Conservation (phyloP, 2,329 filamentous ascomycete species). For the Aspergillus sp. region DNA sequence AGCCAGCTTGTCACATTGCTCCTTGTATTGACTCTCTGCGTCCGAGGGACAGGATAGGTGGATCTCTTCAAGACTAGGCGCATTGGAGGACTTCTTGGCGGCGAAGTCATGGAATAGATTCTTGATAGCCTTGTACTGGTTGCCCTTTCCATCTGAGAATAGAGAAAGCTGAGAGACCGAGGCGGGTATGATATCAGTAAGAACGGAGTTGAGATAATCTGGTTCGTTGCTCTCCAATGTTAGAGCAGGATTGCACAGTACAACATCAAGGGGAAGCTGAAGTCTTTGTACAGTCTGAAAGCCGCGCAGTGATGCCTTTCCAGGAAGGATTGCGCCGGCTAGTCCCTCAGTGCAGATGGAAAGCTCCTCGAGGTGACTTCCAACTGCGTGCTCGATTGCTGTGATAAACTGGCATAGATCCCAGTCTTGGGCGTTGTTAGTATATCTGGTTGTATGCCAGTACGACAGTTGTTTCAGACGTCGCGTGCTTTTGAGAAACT, state of each 20-base stretch:
- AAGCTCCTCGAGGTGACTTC: slow-evolving; percentile 17
- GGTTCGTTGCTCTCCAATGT: background rate
- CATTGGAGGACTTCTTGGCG: slow-evolving; percentile 6
- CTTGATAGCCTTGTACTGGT: slow-evolving; percentile 13
- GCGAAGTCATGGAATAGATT: slow-evolving; percentile 14
- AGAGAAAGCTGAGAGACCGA: slow-evolving; percentile 13
- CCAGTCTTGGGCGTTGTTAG: slow-evolving; percentile 10
- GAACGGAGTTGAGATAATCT: slow-evolving; percentile 1
- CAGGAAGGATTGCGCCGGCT: slow-evolving; percentile 12
- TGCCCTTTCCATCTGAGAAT: slow-evolving; percentile 7
- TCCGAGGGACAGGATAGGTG: slow-evolving; percentile 6
- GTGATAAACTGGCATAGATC: slow-evolving; percentile 18
- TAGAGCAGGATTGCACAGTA: slow-evolving; percentile 11
- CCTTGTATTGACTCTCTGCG: slow-evolving; percentile 12
- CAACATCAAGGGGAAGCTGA: slow-evolving; percentile 14
- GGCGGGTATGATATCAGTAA: slow-evolving; percentile 11
- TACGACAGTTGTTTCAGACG: slow-evolving; percentile 14
- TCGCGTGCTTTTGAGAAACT: slow-evolving; percentile 16
- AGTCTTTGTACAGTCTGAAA: slow-evolving; percentile 16
- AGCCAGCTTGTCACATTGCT: slow-evolving; percentile 8
- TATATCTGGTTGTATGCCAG: slow-evolving; percentile 8
- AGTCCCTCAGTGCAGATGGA: slow-evolving; percentile 9
- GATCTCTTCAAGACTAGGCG: slow-evolving; percentile 14
- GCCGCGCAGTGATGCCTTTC: slow-evolving; percentile 14
- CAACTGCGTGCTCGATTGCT: slow-evolving; percentile 12